These are phyloP conservation scores for Brettanomyces nanus DNA, from an alignment of 805 yeast genomes.

Conservation along the genomic window DNA sequence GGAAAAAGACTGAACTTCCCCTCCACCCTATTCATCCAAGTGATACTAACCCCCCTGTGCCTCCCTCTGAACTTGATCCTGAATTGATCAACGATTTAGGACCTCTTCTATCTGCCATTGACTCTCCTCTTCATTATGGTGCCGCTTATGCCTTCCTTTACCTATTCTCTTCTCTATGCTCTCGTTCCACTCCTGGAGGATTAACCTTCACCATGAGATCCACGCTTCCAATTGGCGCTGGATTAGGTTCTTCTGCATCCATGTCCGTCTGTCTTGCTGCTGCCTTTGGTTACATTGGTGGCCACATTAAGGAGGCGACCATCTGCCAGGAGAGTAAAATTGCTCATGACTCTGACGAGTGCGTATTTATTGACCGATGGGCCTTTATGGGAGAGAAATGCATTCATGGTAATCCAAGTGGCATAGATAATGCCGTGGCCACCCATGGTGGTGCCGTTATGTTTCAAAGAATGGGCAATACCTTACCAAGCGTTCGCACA, in stretches of 20 bases:
- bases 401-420: constrained; percentile 94
- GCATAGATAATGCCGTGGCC: constrained; percentile 94
- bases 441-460: constrained; percentile 93
- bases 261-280: constrained; percentile 76
- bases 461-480: constrained; percentile 59
- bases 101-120: constrained; percentile 34
- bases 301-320: constrained; percentile 37
- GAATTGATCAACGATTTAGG: constrained; percentile 46
- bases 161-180: constrained; percentile 54
- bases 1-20: constrained; percentile 59
- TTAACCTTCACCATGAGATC: constrained; percentile 63
- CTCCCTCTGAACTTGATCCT: constrained; percentile 50
- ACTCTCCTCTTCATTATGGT: constrained; percentile 54
- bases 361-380: constrained; percentile 72
- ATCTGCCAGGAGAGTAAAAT: constrained; percentile 28
- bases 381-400: constrained; percentile 91
- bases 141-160: constrained; percentile 84
- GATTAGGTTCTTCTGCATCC: constrained; percentile 91
- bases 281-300: constrained; percentile 58
- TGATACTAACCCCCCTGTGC: constrained; percentile 20
- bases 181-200: constrained; percentile 36
- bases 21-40: constrained; percentile 34
- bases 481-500: constrained; percentile 55
- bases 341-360: constrained; percentile 30
- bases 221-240: constrained; percentile 92